Percentiles rank a stretch among this genome's conserved stretches.
These are phyloP conservation scores for Calonectria pteridis DNA, from an alignment of 2,329 filamentous ascomycete species.

Conservation along the genomic window DNA sequence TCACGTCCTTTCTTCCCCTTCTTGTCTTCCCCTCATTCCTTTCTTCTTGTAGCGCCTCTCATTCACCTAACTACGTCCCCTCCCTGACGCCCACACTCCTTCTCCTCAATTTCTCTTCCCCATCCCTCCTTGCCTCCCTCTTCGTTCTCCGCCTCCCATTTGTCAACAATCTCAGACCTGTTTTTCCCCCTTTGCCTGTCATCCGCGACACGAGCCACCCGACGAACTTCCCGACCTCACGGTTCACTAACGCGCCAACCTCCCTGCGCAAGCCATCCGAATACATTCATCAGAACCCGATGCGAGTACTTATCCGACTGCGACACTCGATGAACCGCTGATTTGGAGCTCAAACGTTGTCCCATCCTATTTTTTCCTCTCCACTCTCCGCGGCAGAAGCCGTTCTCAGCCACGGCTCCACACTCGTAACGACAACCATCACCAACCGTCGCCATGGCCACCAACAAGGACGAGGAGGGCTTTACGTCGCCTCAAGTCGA, in stretches of 20 bases:
- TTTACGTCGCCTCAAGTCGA: constrained; percentile 57
- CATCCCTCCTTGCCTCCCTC: constrained; percentile 12
- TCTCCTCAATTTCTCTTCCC: constrained; percentile 23
- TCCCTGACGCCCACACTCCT: constrained; percentile 22
- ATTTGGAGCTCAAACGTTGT: constrained; percentile 23
- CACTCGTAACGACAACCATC: constrained; percentile 28
- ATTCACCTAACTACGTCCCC: constrained; percentile 9
- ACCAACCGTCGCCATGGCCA: constrained; percentile 51
- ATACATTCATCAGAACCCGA: neutral
- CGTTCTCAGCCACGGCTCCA: constrained; percentile 29
- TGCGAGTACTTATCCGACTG: constrained; percentile 8
- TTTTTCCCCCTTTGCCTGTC: constrained; percentile 38
- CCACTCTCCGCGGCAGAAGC: constrained; percentile 15
- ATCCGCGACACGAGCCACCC: constrained; percentile 42
- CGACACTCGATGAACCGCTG: constrained; percentile 18
- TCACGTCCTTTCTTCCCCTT: neutral
- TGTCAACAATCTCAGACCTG: constrained; percentile 22
- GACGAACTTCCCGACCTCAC: constrained; percentile 42
- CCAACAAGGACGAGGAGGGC: constrained; percentile 54
- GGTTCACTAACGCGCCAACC: constrained; percentile 30
- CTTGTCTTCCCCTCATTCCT: constrained; percentile 30
- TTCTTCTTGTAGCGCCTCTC: constrained; percentile 27
- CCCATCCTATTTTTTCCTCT: constrained; percentile 17
- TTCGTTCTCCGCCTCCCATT: constrained; percentile 21
- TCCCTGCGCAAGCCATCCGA: constrained; percentile 5